phyloP scores from a whole-genome alignment of 176 grass and related monocot genomes.

The Poa pratensis region DNA sequence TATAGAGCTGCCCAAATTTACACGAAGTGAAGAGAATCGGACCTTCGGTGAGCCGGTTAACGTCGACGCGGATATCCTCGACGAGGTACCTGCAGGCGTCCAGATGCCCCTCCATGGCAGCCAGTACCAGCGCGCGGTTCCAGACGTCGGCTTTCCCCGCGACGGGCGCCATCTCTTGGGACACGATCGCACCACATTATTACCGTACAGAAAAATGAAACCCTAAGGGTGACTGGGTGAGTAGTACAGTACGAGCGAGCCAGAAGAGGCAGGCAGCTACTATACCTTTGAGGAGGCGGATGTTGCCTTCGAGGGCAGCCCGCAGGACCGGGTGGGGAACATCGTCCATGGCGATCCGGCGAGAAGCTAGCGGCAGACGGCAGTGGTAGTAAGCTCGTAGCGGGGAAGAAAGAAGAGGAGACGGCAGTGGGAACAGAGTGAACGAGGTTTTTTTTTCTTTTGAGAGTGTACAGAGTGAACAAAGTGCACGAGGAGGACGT shows the following conservation, averaged over 20 bases:
- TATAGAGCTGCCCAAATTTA: no score
- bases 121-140: neutral
- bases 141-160: neutral
- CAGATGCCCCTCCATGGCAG: neutral
- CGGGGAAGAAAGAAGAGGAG: no score
- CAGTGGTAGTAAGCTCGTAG: no score
- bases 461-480: no score
- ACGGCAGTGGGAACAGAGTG: no score
- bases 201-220: neutral
- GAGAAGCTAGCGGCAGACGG: no score
- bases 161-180: neutral
- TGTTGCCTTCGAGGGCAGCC: neutral
- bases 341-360: neutral
- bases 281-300: constrained; percentile 7
- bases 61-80: neutral
- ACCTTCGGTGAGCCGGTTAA: no score
- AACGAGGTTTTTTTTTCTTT: no score
- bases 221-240: no score
- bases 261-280: neutral
- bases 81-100: neutral
- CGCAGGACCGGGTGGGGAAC: neutral
- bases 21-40: no score
- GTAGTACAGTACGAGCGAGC: neutral
- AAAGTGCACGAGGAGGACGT: no score
- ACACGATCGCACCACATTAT: neutral